Evolutionary conservation across 2,329 filamentous ascomycete species (phyloP), one percentile per base, ranked within the genome.

Genomic region (Aspergillus sclerotialis): DNA sequence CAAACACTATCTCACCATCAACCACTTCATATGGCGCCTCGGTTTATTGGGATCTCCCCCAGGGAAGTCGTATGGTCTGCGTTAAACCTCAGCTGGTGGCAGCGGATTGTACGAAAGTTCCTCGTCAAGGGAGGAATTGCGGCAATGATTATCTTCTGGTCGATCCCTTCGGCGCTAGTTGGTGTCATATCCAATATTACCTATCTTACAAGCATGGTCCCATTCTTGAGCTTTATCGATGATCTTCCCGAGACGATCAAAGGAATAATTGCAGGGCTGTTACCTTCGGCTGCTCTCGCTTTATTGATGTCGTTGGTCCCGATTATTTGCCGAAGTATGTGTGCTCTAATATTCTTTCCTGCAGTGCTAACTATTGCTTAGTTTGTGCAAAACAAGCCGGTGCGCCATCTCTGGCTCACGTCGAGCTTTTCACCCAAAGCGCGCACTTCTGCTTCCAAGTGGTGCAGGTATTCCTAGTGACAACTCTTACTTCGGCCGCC

Each of bases 391-490:
- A 78, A 55, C 65, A 84, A 18, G 73, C 84, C 13, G 90, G 90
- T 18, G 83, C 88, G 40, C 87, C 88, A 1, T 92, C 89, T 0
- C 61, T 77, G 8, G 81, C 86, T 1, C 74, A 81, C 6, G 81
- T 93, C 9, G 92, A 98, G 58, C 70, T 95, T 1, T 90, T 89
- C 46, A 88, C 86, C 0, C 87, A 96, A 56, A 92, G 85, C 46
- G 83, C 81, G 43, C 95, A 94, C 68, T 96, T 94, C 50, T 59
- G 59, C 36, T 68, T 68, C 36, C 65, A 68, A 37, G 80, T 96
- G 25, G 74, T 94, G 8, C 89, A 96, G 55, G 86, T 94, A 25
- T 96, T 95, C 61, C 66, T 95, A 32, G 78, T 95, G 30, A 83
- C 85, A 0, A 94, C 90, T 0, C 53, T 96, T 28, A 79, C 84